A percentile compares a stretch with the other conserved stretches of the same genome.
phyloP scores from a whole-genome alignment of 176 grass and related monocot species.

The Raddia guianensis region DNA sequence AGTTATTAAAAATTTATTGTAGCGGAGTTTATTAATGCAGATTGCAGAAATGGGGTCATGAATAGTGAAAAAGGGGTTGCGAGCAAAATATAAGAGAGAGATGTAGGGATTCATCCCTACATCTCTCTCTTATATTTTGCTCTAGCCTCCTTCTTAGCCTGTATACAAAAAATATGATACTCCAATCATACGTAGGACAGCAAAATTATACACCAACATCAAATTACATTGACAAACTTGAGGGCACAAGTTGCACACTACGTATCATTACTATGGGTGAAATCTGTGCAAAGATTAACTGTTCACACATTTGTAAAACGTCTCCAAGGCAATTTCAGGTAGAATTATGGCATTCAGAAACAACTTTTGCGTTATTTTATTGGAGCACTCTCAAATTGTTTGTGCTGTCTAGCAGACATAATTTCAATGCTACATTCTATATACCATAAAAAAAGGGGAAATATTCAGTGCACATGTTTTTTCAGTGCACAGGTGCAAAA shows the following conservation, averaged over 20 bases:
- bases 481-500: no score
- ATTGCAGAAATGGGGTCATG: no score
- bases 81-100: no score
- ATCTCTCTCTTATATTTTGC: no score
- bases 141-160: conserved; percentile 78
- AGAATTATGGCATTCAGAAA: not conserved
- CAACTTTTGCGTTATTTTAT: not conserved
- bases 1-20: no score
- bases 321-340: not conserved
- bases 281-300: not conserved
- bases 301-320: not conserved
- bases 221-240: not conserved
- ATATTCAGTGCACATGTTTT: no score
- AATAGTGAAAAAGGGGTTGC: no score
- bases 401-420: not conserved
- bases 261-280: not conserved
- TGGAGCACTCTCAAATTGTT: conserved; percentile 1
- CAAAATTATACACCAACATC: not conserved
- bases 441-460: no score
- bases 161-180: conserved; percentile 18
- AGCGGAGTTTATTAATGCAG: no score
- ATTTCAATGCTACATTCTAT: no score
- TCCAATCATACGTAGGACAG: not conserved
- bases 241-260: not conserved
- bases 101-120: no score